Evolutionary conservation across 257 asterid genomes (phyloP).

Genomic region (Ligustrum vulgare): DNA sequence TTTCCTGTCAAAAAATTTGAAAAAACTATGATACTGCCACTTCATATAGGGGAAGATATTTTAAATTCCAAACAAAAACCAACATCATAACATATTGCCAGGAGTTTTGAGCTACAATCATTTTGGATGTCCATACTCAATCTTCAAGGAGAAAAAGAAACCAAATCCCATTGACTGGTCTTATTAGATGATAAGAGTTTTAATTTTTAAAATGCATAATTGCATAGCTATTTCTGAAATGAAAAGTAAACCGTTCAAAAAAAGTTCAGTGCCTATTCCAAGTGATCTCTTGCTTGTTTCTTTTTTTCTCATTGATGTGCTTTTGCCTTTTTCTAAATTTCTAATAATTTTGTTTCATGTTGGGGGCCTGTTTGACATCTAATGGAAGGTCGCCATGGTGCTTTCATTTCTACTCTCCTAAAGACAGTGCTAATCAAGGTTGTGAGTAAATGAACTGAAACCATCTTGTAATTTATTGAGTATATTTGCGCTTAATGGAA

Average conservation of each 20-base stretch:
- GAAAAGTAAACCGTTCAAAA: background rate
- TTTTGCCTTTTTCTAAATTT: background rate
- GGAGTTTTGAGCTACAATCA: background rate
- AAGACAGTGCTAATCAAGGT: background rate
- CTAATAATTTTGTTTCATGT: background rate
- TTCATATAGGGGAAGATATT: constrained; percentile 2
- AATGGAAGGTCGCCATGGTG: background rate
- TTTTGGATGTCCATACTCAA: background rate
- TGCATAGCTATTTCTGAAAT: background rate
- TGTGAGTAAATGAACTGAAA: background rate
- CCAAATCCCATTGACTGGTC: background rate
- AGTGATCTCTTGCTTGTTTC: background rate
- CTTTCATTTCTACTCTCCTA: background rate
- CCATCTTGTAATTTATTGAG: background rate
- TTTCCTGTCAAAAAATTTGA: constrained; percentile 54
- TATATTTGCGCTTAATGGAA: background rate
- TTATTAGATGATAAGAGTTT: background rate
- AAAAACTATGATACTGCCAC: constrained; percentile 4
- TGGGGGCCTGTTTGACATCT: background rate
- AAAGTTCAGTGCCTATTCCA: background rate
- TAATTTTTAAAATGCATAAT: background rate
- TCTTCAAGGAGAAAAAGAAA: constrained; percentile 13
- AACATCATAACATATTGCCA: background rate
- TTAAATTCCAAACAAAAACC: background rate
- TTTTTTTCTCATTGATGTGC: background rate